Evolutionary conservation across 2,329 filamentous ascomycete species (phyloP).

Genomic region (Cladosporium cucumerinum): DNA sequence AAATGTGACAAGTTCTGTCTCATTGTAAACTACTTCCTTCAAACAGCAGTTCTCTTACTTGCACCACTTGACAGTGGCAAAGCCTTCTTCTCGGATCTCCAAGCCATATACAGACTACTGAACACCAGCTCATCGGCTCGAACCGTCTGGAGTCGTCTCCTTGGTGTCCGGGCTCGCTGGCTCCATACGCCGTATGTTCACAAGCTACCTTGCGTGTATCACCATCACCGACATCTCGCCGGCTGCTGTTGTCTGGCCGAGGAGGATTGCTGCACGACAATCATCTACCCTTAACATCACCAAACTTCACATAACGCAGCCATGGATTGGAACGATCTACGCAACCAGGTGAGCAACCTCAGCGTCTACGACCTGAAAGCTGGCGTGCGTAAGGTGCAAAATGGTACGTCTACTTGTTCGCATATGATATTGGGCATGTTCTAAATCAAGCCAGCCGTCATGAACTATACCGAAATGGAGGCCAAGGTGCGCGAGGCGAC

Average conservation of each 20-base stretch:
- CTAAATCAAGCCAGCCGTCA: constrained; percentile 63
- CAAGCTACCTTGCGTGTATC: neutral
- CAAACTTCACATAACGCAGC: constrained; percentile 13
- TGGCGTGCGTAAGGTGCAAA: constrained; percentile 90
- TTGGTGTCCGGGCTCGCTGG: neutral
- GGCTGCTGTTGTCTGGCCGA: constrained; percentile 3
- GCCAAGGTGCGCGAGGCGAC: constrained; percentile 86
- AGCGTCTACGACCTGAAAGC: constrained; percentile 94
- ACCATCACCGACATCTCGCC: constrained; percentile 9
- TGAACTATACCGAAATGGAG: constrained; percentile 98
- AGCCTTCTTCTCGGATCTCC: neutral
- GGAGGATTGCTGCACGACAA: neutral
- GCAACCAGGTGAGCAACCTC: constrained; percentile 85
- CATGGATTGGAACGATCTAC: constrained; percentile 85
- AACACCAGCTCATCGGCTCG: neutral
- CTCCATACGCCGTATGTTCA: neutral
- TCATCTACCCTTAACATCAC: neutral
- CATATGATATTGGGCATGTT: neutral
- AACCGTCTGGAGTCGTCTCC: neutral
- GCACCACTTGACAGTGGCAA: neutral
- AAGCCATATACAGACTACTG: neutral
- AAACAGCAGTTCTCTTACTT: neutral
- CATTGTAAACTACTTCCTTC: neutral
- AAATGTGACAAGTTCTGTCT: neutral
- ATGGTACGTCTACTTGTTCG: constrained; percentile 64